These are phyloP conservation scores for Aspergillus ochraceus DNA, from an alignment of 2,329 filamentous ascomycete genomes.

Conservation along the genomic window DNA sequence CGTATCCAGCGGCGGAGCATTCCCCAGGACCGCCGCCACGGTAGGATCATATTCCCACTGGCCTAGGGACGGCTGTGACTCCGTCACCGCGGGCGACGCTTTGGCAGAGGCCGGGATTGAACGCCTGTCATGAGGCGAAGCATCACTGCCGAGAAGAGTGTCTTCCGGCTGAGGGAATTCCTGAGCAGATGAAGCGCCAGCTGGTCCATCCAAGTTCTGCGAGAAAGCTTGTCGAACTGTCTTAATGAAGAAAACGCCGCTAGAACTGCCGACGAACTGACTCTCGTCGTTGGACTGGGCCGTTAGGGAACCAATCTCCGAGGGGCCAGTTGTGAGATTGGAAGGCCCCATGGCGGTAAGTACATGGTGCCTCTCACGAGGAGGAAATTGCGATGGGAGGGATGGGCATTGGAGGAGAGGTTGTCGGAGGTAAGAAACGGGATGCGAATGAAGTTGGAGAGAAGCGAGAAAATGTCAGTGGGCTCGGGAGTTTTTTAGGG, in stretches of 20 bases:
- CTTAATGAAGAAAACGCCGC: constrained; percentile 56
- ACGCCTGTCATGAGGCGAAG: constrained; percentile 21
- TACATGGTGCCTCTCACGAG: constrained; percentile 16
- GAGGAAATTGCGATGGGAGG: neutral
- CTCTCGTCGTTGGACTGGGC: constrained; percentile 47
- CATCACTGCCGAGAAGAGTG: constrained; percentile 28
- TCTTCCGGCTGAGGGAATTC: constrained; percentile 33
- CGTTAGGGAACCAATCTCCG: constrained; percentile 45
- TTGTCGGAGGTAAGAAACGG: neutral
- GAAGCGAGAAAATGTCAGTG: neutral
- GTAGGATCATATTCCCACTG: constrained; percentile 31
- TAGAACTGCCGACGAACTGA: constrained; percentile 54
- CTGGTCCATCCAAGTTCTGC: constrained; percentile 26
- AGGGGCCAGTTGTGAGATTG: constrained; percentile 26
- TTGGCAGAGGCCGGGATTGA: constrained; percentile 11
- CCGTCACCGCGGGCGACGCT: constrained; percentile 6
- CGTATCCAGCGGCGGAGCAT: constrained; percentile 28
- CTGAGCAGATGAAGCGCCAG: constrained; percentile 14
- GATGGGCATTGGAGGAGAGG: neutral
- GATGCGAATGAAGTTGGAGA: neutral
- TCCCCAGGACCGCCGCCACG: constrained; percentile 26
- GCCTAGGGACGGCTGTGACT: constrained; percentile 11
- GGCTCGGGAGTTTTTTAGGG: neutral
- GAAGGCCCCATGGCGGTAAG: constrained; percentile 27
- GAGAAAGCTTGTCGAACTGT: constrained; percentile 55